phyloP scores from a whole-genome alignment of 2,329 filamentous ascomycete species.

The Fusarium pininemorale region DNA sequence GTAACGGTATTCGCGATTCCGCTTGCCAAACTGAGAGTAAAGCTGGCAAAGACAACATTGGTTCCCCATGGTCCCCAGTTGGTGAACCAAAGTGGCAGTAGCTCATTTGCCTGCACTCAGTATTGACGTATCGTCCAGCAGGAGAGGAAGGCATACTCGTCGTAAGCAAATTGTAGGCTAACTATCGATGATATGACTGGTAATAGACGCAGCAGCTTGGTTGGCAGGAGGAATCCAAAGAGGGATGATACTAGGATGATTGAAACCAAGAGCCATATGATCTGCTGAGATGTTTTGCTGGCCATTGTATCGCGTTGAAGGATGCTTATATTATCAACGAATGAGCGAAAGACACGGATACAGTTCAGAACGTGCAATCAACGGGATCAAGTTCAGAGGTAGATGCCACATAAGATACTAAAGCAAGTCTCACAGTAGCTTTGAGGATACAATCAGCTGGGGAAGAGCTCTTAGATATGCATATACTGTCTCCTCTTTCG shows the following conservation, averaged over 20 bases:
- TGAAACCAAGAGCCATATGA: neutral
- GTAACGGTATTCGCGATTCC: neutral
- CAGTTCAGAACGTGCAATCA: fast-evolving
- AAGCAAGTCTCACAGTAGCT: neutral
- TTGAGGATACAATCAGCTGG: neutral
- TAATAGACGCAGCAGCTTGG: neutral
- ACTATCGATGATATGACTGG: neutral
- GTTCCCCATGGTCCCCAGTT: neutral
- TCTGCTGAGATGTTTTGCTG: neutral
- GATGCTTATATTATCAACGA: fast-evolving
- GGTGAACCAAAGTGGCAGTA: neutral
- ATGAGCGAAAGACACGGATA: fast-evolving
- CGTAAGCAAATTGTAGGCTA: neutral
- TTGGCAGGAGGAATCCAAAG: neutral
- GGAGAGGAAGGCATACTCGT: neutral
- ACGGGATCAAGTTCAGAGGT: neutral
- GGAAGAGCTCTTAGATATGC: neutral
- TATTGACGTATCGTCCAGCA: neutral
- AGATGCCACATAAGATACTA: too few species aligned
- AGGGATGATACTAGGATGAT: fast-evolving
- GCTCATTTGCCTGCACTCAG: neutral
- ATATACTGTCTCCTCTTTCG: fast-evolving
- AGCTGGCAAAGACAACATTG: neutral
- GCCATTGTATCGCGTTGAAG: neutral
- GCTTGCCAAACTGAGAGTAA: neutral